Conservation (phyloP, 2,329 filamentous ascomycete genomes). For the Cryphonectria radicalis region DNA sequence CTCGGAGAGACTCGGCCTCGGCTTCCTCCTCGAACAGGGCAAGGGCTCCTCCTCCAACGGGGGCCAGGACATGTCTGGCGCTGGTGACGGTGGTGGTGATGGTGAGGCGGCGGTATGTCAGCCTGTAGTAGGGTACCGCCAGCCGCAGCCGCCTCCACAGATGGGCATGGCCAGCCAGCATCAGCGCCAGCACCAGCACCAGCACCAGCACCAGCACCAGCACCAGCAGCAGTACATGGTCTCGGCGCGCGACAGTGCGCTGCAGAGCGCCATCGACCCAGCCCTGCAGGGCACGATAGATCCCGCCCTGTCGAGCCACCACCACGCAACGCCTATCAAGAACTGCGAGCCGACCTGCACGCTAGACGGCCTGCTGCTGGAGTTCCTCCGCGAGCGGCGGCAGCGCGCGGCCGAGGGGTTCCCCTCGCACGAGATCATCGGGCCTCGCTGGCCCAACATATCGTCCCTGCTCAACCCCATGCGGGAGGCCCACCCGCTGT, state of each 20-base stretch:
- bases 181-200: no score
- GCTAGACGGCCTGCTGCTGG: constrained; percentile 77
- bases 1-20: constrained; percentile 71
- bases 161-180: constrained; percentile 35
- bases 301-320: constrained; percentile 23
- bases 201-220: no score
- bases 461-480: constrained; percentile 77
- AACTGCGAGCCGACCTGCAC: constrained; percentile 74
- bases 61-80: constrained; percentile 54
- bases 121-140: constrained; percentile 46
- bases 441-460: constrained; percentile 79
- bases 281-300: constrained; percentile 34
- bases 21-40: constrained; percentile 70
- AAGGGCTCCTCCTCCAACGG: constrained; percentile 55
- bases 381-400: constrained; percentile 73
- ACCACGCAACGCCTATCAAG: constrained; percentile 48
- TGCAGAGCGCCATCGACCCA: constrained; percentile 28
- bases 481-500: constrained; percentile 73
- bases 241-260: constrained; percentile 16
- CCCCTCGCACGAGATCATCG: constrained; percentile 67
- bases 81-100: no score
- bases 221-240: constrained; percentile 9
- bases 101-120: constrained; percentile 44
- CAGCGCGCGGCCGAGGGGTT: constrained; percentile 69
- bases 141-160: constrained; percentile 53